Percentiles rank a stretch among this genome's conserved stretches.
phyloP scores from a whole-genome alignment of 371 early-diverging fungal genomes.

The Mortierella sp. region DNA sequence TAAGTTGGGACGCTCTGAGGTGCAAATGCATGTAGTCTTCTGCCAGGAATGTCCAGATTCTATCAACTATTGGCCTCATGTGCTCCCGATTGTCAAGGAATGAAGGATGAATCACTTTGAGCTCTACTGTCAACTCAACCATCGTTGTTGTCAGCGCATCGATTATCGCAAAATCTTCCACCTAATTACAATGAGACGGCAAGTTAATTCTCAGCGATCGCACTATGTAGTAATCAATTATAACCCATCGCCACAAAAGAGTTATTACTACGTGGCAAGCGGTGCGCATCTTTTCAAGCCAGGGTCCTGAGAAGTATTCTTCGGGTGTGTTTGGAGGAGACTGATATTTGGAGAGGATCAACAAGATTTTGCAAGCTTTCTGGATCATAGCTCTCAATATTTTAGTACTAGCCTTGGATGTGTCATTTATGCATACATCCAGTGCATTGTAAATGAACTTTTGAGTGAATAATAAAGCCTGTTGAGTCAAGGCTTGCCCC shows the following conservation, averaged over 20 bases:
- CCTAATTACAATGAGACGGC: slow-evolving; percentile 29
- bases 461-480: slow-evolving; percentile 40
- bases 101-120: slow-evolving; percentile 33
- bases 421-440: slow-evolving; percentile 30
- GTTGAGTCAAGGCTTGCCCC: slow-evolving; percentile 43
- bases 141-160: slow-evolving; percentile 52
- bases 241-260: not conserved
- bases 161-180: slow-evolving; percentile 32
- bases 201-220: not conserved
- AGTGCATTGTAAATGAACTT: slow-evolving; percentile 43
- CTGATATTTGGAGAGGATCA: slow-evolving; percentile 32
- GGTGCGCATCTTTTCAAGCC: slow-evolving; percentile 60
- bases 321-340: slow-evolving; percentile 17
- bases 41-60: slow-evolving; percentile 64
- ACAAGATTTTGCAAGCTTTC: slow-evolving; percentile 39
- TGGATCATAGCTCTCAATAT: slow-evolving; percentile 45
- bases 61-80: slow-evolving; percentile 43
- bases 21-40: slow-evolving; percentile 66
- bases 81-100: slow-evolving; percentile 47
- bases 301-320: slow-evolving; percentile 47
- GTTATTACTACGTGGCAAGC: slow-evolving; percentile 61
- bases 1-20: slow-evolving; percentile 70
- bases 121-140: slow-evolving; percentile 45
- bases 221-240: not conserved
- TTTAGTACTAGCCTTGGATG: slow-evolving; percentile 18